Evolutionary conservation across 2,329 filamentous ascomycete species (phyloP).

Genomic region (Hawksworthiomyces lignivorus): DNA sequence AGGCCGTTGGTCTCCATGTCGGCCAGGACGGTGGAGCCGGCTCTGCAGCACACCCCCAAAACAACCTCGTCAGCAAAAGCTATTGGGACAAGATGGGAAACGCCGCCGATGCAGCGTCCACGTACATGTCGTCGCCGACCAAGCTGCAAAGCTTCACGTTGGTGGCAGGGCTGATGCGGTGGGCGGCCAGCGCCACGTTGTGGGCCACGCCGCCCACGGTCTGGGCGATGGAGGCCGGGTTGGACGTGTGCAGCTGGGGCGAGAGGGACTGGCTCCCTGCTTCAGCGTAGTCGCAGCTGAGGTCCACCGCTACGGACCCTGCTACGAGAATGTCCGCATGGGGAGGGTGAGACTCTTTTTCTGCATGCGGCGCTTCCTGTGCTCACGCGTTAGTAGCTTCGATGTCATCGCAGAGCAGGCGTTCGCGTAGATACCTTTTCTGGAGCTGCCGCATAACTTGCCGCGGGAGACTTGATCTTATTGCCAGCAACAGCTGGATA

Average conservation of each 20-base stretch:
- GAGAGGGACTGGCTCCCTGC: conserved; percentile 21
- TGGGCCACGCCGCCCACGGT: conserved; percentile 86
- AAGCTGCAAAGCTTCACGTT: conserved; percentile 71
- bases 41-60: too few species aligned
- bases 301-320: conserved; percentile 82
- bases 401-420: too few species aligned
- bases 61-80: too few species aligned
- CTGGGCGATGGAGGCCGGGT: conserved; percentile 72
- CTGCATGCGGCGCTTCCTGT: too few species aligned
- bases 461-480: too few species aligned
- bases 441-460: not conserved
- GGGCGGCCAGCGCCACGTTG: conserved; percentile 81
- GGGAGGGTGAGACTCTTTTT: not conserved
- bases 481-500: too few species aligned
- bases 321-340: conserved; percentile 68
- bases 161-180: conserved; percentile 51
- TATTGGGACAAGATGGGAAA: too few species aligned
- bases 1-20: conserved; percentile 59
- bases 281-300: conserved; percentile 67
- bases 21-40: conserved; percentile 65
- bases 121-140: conserved; percentile 68
- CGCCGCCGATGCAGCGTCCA: too few species aligned
- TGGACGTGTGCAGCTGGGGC: conserved; percentile 68
- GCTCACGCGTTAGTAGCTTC: too few species aligned
- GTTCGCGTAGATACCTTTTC: too few species aligned